These are phyloP conservation scores for Nicotiana paniculata DNA, from an alignment of 257 asterid species.

Conservation along the genomic window DNA sequence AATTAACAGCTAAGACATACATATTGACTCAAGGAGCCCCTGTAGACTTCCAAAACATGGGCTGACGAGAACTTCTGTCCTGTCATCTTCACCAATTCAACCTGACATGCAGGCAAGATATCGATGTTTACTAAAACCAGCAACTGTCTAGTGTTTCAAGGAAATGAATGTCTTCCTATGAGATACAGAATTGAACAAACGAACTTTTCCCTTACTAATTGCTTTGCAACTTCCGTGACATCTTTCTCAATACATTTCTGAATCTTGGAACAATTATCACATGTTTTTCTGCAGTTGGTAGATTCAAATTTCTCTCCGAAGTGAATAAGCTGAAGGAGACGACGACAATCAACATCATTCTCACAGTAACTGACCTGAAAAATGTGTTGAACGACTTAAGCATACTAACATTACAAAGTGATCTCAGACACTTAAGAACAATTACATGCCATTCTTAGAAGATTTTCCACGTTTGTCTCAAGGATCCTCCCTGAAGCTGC, in stretches of 20 bases:
- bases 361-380: conserved; percentile 93
- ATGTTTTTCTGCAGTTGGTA: conserved; percentile 70
- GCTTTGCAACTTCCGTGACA: conserved; percentile 73
- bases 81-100: conserved; percentile 75
- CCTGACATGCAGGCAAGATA: conserved; percentile 33
- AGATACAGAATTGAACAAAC: background rate
- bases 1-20: conserved; percentile 46
- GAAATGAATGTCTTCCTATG: background rate
- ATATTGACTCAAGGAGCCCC: conserved; percentile 91
- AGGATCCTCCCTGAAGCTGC: conserved; percentile 65
- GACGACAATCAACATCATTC: conserved; percentile 90
- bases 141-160: background rate
- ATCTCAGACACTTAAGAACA: background rate
- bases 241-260: conserved; percentile 72
- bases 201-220: conserved; percentile 51
- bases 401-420: background rate
- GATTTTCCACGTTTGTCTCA: conserved; percentile 90
- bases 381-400: conserved; percentile 15
- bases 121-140: background rate
- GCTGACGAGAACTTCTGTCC: conserved; percentile 76
- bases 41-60: conserved; percentile 89
- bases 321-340: conserved; percentile 88
- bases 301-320: conserved; percentile 96
- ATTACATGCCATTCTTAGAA: conserved; percentile 69
- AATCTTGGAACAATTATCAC: conserved; percentile 82